A percentile compares a stretch with the other conserved stretches of the same genome.
Evolutionary conservation across 768 basidiomycete species (phyloP).

Genomic region (Rhizopogon vinicolor): DNA sequence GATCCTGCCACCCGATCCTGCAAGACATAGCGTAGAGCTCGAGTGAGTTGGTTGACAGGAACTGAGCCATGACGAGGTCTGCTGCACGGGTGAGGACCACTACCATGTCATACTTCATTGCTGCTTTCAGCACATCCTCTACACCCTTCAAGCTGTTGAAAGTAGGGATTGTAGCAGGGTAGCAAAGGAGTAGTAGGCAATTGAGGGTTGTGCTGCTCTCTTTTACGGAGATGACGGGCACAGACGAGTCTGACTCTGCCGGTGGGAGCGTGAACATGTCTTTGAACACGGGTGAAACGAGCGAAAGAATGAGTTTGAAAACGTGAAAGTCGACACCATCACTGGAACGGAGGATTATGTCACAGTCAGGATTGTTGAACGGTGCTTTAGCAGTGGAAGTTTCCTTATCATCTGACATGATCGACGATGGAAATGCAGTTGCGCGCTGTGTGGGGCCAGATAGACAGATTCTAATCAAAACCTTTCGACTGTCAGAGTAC

Average conservation of each 20-base stretch:
- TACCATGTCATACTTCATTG: slow-evolving; percentile 26
- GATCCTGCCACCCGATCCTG: slow-evolving; percentile 12
- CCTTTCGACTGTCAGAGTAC: not conserved
- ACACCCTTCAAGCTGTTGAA: slow-evolving; percentile 17
- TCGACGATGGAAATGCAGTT: not conserved
- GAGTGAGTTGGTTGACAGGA: slow-evolving; percentile 12
- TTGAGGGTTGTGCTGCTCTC: slow-evolving; percentile 15
- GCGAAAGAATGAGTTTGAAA: slow-evolving; percentile 32
- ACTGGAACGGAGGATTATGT: slow-evolving; percentile 11
- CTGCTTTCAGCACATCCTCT: slow-evolving; percentile 13
- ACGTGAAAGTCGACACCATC: slow-evolving; percentile 7
- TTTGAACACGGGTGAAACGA: slow-evolving; percentile 47
- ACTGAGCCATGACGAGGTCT: slow-evolving; percentile 8
- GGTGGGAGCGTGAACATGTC: slow-evolving; percentile 41
- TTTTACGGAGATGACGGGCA: slow-evolving; percentile 5
- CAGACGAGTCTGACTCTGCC: slow-evolving; percentile 8
- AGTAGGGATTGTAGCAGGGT: slow-evolving; percentile 19
- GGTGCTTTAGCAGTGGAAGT: not conserved
- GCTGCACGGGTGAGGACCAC: slow-evolving; percentile 10
- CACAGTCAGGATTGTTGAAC: slow-evolving; percentile 7
- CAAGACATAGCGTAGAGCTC: slow-evolving; percentile 24
- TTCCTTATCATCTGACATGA: not conserved
- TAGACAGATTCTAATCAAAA: not conserved
- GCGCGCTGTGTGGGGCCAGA: not conserved
- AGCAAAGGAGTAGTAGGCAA: slow-evolving; percentile 16